Base-by-base conservation (phyloP, 768 basidiomycete genomes). In the Megacollybia marginata region DNA sequence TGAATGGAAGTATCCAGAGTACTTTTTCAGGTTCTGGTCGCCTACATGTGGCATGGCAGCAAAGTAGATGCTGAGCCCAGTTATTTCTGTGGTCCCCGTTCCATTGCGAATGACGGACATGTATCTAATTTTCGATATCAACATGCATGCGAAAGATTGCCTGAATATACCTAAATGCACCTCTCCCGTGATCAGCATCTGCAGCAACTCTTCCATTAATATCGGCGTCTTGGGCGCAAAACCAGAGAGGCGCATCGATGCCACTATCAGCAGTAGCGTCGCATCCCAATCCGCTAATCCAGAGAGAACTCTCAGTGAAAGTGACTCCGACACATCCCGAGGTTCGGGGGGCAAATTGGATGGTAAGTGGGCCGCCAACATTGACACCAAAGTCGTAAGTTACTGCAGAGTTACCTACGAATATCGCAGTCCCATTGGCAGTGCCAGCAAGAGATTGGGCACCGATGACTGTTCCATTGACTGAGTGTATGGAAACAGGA, bases 1-100 rank as follows among this genome's bases (percentile, higher is more conserved):
- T 10, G 66, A 55, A 46, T 55, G 66, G 53, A 69, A 69, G 49
- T 67, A 68, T 5, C 68, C 68, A 34, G 56, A 53, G 49, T 68
- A 69, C 13, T 8, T 40, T 40, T 8, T 40, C 2, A 40, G 38
- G 18, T 40, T 18, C 38, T 40, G 13, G 13, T 40, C 38, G 18
- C 18, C 38, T 15, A 40, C 8, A 18, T 40, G 38, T 15, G 38
- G 38, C 38, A 40, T 40, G 18, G 38, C 38, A 15, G 38, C 18
- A 28, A 28, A 28, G 23, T 6, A 6, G 23, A 28, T 28, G 23
- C 23, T 28, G 23, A 28, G 23, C 23, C 23, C 6, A 28, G 23
- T 28, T 28, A 40, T 40, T 40, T 40, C 38, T 40, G 38, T 40
- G 38, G 15, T 40, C 8, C 38, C 38, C 18, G 38, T 40, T 40